Evolutionary conservation across 2,329 filamentous ascomycete genomes (phyloP).

Genomic region (Periconia digitata): DNA sequence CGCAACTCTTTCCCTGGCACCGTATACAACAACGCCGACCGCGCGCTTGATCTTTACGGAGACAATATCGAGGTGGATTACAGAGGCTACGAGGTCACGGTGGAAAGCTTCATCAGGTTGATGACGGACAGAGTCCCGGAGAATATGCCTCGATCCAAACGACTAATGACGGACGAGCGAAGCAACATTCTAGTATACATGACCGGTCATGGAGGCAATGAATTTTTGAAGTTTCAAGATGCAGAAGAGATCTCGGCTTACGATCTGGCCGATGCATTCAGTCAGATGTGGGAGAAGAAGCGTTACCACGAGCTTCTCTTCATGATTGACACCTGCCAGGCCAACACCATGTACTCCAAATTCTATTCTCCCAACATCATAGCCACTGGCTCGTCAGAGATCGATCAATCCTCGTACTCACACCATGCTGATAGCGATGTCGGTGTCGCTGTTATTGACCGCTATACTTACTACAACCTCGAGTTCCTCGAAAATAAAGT

Average conservation of each 20-base stretch:
- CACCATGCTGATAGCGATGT: slow-evolving; percentile 98
- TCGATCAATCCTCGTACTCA: slow-evolving; percentile 95
- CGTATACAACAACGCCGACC: slow-evolving; percentile 97
- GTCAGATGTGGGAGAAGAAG: slow-evolving; percentile 99
- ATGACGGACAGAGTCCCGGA: slow-evolving; percentile 92
- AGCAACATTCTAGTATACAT: slow-evolving; percentile 99
- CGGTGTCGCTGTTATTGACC: slow-evolving; percentile 95
- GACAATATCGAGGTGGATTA: slow-evolving; percentile 99
- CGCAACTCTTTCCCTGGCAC: slow-evolving; percentile 97
- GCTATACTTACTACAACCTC: slow-evolving; percentile 97
- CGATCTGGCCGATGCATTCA: slow-evolving; percentile 94
- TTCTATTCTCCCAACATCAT: slow-evolving; percentile 99
- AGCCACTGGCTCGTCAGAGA: slow-evolving; percentile 91
- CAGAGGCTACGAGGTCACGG: slow-evolving; percentile 95
- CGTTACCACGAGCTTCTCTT: slow-evolving; percentile 97
- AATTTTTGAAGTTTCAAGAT: slow-evolving; percentile 98
- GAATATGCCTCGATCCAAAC: slow-evolving; percentile 92
- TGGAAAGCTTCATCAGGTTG: slow-evolving; percentile 96
- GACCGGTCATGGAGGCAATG: slow-evolving; percentile 97
- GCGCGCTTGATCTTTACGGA: slow-evolving; percentile 92
- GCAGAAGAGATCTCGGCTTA: slow-evolving; percentile 96
- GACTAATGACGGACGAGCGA: slow-evolving; percentile 88
- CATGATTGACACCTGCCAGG: slow-evolving; percentile 99
- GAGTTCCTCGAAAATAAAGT: slow-evolving; percentile 94
- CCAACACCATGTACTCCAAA: slow-evolving; percentile 98